Evolutionary conservation across 495 filamentous ascomycete genomes (phyloP), one percentile per base, ranked within the genome.

Genomic region (Pseudomonodictys pantanalensis): DNA sequence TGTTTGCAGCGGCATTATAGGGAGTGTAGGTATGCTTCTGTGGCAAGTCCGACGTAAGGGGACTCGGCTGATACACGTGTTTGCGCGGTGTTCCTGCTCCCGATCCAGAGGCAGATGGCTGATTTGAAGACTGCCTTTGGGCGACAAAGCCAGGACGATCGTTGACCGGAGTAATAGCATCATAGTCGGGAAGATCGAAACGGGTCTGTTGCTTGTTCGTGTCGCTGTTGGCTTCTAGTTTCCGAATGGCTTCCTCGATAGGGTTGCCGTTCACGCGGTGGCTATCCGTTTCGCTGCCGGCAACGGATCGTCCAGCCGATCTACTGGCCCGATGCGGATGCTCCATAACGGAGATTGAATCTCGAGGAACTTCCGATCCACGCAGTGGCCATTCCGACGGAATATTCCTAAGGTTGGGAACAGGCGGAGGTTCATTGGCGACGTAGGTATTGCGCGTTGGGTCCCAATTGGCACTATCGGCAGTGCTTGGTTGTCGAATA

Each of bases 351-450:
- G 58, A 50, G 17, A 60, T 38, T 24, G 39, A 53, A 2, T 44
- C 58, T n/a, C 43, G 42, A 10, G 51, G 41, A 23, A 56, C 15
- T n/a, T 56, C 42, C 9, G 60, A 63, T 25, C 45, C 60, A 45
- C 53, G 60, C 7, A 63, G 52, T n/a, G 60, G 60, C 60, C 60
- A 63, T 22, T 63, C 48, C 6, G 3, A 4, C 17, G 46, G 57
- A 17, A 44, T 6, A 43, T 41, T 41, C 12, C 15, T 4, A n/a
- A 47, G 22, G 18, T 2, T 15, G 18, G 60, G 60, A 3, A 63
- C 24, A 6, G 52, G 53, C 1, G 60, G 60, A 2, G 46, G 39
- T 22, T 63, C 26, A 8, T n/a, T 42, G 4, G 6, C 23, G 22
- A 35, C 20, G 7, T 2, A 60, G 20, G 45, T 53, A 7, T 58